Percentiles rank a stretch among this genome's conserved stretches.
Evolutionary conservation across 257 asterid genomes (phyloP).

Genomic region (Jasminum sambac): DNA sequence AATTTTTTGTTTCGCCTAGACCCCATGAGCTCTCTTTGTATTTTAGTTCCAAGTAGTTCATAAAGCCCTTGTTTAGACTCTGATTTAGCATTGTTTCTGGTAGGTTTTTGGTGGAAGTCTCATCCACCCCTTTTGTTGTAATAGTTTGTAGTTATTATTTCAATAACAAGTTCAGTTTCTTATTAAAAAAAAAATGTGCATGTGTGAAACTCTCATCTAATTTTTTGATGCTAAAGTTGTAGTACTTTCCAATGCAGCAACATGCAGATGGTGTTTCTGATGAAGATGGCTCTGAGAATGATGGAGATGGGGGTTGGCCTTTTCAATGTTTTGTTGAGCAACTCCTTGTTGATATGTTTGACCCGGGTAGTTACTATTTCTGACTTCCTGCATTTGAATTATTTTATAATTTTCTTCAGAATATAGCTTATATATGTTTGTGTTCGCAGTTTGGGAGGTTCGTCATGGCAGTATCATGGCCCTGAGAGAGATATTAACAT

Average conservation of each 20-base stretch:
- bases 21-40: too few relatives aligned
- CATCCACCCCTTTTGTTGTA: too few relatives aligned
- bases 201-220: conserved; percentile 9
- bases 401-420: conserved; percentile 22
- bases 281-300: conserved; percentile 75
- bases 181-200: too few relatives aligned
- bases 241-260: conserved; percentile 62
- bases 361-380: conserved; percentile 58
- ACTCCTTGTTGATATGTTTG: conserved; percentile 93
- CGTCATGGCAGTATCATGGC: conserved; percentile 99
- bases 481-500: conserved; percentile 90
- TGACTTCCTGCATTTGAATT: conserved; percentile 11
- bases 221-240: conserved; percentile 30
- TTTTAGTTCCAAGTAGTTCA: too few relatives aligned
- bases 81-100: too few relatives aligned
- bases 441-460: conserved; percentile 89
- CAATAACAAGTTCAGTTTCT: too few relatives aligned
- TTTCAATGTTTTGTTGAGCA: conserved; percentile 89
- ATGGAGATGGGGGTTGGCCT: conserved; percentile 90
- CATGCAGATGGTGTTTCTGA: conserved; percentile 66
- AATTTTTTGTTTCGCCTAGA: too few relatives aligned
- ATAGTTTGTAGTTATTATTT: too few relatives aligned
- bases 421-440: conserved; percentile 24
- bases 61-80: too few relatives aligned
- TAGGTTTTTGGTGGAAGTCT: too few relatives aligned